Conservation (phyloP, 2,329 filamentous ascomycete genomes). For the Aureobasidium sp. region DNA sequence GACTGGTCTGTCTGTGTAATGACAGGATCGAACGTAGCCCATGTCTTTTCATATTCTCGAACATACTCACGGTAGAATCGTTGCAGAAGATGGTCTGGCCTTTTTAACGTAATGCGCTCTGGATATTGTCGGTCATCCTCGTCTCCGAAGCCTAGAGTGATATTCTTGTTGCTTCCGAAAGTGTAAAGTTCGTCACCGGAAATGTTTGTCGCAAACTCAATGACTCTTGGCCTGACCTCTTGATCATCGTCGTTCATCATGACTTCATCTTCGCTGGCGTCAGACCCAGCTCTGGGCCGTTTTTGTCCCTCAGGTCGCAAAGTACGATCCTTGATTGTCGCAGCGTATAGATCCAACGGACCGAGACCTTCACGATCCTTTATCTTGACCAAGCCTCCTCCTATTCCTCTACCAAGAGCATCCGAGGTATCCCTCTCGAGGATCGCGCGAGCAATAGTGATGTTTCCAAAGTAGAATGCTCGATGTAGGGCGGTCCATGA, state of each 20-base stretch:
- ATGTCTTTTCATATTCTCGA: conserved; percentile 33
- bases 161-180: conserved; percentile 94
- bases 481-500: conserved; percentile 94
- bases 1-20: conserved; percentile 20
- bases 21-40: conserved; percentile 31
- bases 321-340: conserved; percentile 75
- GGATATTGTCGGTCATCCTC: conserved; percentile 92
- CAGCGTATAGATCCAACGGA: conserved; percentile 86
- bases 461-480: conserved; percentile 82
- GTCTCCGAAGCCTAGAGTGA: conserved; percentile 89
- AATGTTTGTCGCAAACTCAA: conserved; percentile 27
- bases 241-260: conserved; percentile 49
- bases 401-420: conserved; percentile 56
- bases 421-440: conserved; percentile 70
- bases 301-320: conserved; percentile 39
- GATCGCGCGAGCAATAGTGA: conserved; percentile 75
- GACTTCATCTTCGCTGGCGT: conserved; percentile 42
- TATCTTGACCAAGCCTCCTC: conserved; percentile 77
- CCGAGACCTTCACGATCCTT: conserved; percentile 94
- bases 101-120: conserved; percentile 68
- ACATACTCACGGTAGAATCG: conserved; percentile 66
- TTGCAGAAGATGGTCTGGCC: conserved; percentile 69
- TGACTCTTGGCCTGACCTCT: conserved; percentile 38
- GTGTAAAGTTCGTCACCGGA: conserved; percentile 81
- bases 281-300: conserved; percentile 27